phyloP scores from a whole-genome alignment of 345 rosid genomes.

The Gossypioides kirkii region DNA sequence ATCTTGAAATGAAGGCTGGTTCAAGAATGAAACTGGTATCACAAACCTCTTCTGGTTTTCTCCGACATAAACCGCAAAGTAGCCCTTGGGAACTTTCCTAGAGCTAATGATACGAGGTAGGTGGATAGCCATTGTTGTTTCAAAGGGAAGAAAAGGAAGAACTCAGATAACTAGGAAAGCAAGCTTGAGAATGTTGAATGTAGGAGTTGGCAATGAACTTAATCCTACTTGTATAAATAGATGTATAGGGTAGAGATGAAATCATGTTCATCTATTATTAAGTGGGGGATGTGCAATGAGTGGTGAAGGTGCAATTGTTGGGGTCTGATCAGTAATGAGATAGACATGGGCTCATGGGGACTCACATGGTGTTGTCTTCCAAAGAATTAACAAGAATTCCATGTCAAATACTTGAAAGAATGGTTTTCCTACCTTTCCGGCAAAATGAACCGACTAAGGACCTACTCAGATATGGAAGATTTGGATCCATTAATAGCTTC shows the following conservation, averaged over 20 bases:
- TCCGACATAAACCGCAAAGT: conserved; percentile 20
- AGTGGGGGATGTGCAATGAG: neutral
- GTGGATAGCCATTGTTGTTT: conserved; percentile 7
- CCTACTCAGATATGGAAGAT: neutral
- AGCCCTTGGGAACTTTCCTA: conserved; percentile 15
- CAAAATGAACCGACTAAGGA: neutral
- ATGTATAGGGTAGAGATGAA: neutral
- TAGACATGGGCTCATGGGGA: neutral
- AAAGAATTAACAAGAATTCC: neutral
- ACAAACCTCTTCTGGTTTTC: conserved; percentile 37
- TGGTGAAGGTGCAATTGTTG: neutral
- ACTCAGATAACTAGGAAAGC: neutral
- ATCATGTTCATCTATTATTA: neutral
- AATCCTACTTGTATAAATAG: neutral
- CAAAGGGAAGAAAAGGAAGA: neutral
- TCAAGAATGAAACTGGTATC: conserved; percentile 31
- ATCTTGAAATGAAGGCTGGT: conserved; percentile 27
- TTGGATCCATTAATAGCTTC: neutral
- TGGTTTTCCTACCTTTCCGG: neutral
- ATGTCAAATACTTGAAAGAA: neutral
- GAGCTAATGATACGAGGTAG: conserved; percentile 8
- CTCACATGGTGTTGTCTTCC: conserved; percentile 7
- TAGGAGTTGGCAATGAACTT: neutral
- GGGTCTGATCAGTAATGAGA: neutral
- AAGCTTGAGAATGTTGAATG: neutral